Base-by-base conservation (phyloP, 768 basidiomycete species). In the Amyloporia xantha region DNA sequence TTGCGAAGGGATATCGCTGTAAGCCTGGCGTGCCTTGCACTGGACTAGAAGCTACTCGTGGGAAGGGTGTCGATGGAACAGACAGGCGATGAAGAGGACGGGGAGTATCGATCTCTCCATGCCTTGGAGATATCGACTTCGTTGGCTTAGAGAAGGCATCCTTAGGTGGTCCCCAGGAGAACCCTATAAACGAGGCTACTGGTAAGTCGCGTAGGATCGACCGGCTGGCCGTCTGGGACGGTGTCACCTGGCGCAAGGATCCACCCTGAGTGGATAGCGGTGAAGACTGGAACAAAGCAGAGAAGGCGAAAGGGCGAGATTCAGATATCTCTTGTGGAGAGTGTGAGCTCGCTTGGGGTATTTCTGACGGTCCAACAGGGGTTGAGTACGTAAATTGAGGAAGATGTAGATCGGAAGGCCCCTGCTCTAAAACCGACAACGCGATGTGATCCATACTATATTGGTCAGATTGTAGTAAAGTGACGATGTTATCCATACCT, bases 101-200 rank as follows among this genome's bases (percentile, higher is more conserved):
- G 38, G 61, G 54, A 3, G 59, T 61, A 37, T 48, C 53, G 28
- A 53, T 23, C 38, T 54, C 44, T 11, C 37, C n/a, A 21, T 36
- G 38, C 0, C 35, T 6, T 19, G 51, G 47, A 15, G 38, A 19
- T 2, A 21, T 44, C 12, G 13, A 23, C 39, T 47, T 40, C 11
- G 21, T 19, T 6, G 28, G 4, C 13, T 49, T 61, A 2, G 67
- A 64, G 62, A 90, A 89, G 1, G 82, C 86, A 33, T 83, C 75
- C 5, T 66, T 54, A 0, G 73, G 54, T 0, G 91, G 91, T 3
- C 91, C 91, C 91, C 91, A 93, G 3, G 90, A 89, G 65, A 93
- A 92, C 1, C 91, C 90, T 49, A 91, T 83, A 58, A 90, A 90
- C 24, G 73, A 65, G 1, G 77, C 66, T 0, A 72, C 66, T 5